These are phyloP conservation scores for Phytophthora pseudosyringae DNA, from an alignment of 352 stramenopile genomes.

Conservation along the genomic window DNA sequence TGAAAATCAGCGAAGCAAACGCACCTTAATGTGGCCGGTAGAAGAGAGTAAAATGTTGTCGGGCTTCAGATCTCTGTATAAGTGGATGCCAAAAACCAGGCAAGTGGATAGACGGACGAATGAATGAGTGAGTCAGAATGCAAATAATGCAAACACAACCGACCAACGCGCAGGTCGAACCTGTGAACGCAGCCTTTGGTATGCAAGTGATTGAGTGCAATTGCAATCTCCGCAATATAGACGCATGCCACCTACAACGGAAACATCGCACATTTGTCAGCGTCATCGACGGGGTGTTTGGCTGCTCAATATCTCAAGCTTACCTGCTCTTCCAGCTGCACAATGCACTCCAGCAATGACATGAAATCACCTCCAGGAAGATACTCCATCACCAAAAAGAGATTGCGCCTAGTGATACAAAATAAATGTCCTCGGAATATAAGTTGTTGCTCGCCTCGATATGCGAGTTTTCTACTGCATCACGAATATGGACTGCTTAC, in stretches of 20 bases:
- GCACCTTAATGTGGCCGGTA: conserved; percentile 87
- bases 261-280: conserved; percentile 7
- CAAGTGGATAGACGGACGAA: conserved; percentile 12
- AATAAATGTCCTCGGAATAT: conserved; percentile 11
- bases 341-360: conserved; percentile 88
- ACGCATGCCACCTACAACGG: conserved; percentile 71
- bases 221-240: conserved; percentile 89
- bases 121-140: background rate
- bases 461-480: conserved; percentile 1
- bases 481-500: conserved; percentile 44
- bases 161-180: conserved; percentile 31
- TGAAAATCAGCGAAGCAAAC: conserved; percentile 2
- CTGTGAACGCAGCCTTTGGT: conserved; percentile 85
- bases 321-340: conserved; percentile 88
- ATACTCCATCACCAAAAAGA: conserved; percentile 94
- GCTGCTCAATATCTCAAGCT: conserved; percentile 1
- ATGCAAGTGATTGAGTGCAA: conserved; percentile 89
- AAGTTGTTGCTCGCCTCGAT: conserved; percentile 17
- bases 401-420: conserved; percentile 53
- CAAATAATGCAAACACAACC: conserved; percentile 3
- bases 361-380: conserved; percentile 91
- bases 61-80: conserved; percentile 84
- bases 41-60: conserved; percentile 92
- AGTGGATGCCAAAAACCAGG: conserved; percentile 19
- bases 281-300: background rate